Evolutionary conservation across 1,284 basidiomycete species (phyloP), one percentile per base, ranked within the genome.

Genomic region (Fomes fomentarius): DNA sequence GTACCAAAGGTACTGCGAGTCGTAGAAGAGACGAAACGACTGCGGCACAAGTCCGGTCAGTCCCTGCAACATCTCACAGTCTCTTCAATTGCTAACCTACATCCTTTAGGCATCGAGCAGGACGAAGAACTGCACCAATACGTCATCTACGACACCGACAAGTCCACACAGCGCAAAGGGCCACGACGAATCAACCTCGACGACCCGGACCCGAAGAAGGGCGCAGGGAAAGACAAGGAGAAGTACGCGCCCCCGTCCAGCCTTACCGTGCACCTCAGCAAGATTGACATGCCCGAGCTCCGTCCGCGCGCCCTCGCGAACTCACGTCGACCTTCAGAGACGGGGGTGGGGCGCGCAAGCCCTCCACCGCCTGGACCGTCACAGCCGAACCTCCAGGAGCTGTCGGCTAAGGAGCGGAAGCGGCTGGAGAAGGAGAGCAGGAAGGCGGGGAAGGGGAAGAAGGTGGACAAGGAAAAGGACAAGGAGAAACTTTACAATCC

Each of bases 251-350:
- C 90, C 3, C 89, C 89, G 0, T 76, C 76, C 37, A 84, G 78
- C 57, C 75, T 93, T 1, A 79, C 77, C 0, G 77, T 92, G 5
- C 89, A 92, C 69, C 72, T 93, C 14, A 89, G 87, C 74, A 93
- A 93, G 75, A 91, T 93, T 44, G 77, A 84, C 24, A 90, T 93
- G 80, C 90, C 90, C 0, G 91, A 93, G 66, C 77, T 93, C 8
- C 79, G 81, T 57, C 89, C 89, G 1, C 79, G 66, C 34, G 48
- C 58, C 19, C 35, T 49, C 5, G 45, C 35, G 17, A 31, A 22
- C 21, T 17, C 38, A 17, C 58, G 54, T 8, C 54, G 52, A 26
- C 17, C 58, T 3, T 60, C 54, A 2, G 55, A 47, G 12, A 47
- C 54, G 1, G 48, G 40, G 2, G 4, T 30, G 1, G 43, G 15